Percentiles rank a stretch among this genome's conserved stretches.
Conservation (phyloP, 352 stramenopile species). For the Globisporangium rhizosaccharum region DNA sequence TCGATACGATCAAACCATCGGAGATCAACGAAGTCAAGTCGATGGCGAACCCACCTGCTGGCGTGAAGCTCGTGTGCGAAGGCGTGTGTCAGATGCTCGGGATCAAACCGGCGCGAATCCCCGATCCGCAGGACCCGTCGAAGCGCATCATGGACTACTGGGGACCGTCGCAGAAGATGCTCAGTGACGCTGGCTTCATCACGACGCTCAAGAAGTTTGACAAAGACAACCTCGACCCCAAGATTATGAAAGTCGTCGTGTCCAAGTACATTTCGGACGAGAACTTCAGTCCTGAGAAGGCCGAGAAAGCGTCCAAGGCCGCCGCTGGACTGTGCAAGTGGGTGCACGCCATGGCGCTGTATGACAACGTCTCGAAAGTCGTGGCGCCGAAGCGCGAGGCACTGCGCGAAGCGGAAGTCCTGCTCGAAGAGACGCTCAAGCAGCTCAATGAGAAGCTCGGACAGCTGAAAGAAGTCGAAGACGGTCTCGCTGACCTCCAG, state of each 20-base stretch:
- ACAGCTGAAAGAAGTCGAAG: constrained; percentile 89
- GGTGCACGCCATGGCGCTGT: constrained; percentile 91
- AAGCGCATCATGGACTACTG: constrained; percentile 96
- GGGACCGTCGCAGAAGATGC: constrained; percentile 91
- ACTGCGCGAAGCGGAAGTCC: constrained; percentile 72
- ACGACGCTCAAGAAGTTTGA: constrained; percentile 89
- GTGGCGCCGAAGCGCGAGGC: constrained; percentile 91
- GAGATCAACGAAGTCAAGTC: constrained; percentile 94
- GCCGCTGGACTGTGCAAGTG: constrained; percentile 92
- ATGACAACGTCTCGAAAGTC: constrained; percentile 92
- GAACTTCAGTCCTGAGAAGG: constrained; percentile 90
- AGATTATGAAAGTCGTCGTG: constrained; percentile 86
- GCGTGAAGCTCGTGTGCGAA: constrained; percentile 92
- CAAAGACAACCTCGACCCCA: constrained; percentile 85
- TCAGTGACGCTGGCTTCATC: constrained; percentile 91
- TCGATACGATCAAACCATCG: constrained; percentile 90
- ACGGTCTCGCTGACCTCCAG: constrained; percentile 84
- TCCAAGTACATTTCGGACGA: constrained; percentile 90
- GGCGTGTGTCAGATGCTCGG: constrained; percentile 94
- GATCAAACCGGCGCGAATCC: constrained; percentile 90
- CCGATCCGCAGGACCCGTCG: constrained; percentile 86
- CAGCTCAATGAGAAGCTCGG: constrained; percentile 89
- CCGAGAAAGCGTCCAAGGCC: constrained; percentile 91
- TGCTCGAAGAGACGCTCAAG: constrained; percentile 86
- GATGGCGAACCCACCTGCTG: constrained; percentile 89